These are phyloP conservation scores for Saccharomycopsis hybrid DNA, from an alignment of 1,139 yeast genomes.

Conservation along the genomic window DNA sequence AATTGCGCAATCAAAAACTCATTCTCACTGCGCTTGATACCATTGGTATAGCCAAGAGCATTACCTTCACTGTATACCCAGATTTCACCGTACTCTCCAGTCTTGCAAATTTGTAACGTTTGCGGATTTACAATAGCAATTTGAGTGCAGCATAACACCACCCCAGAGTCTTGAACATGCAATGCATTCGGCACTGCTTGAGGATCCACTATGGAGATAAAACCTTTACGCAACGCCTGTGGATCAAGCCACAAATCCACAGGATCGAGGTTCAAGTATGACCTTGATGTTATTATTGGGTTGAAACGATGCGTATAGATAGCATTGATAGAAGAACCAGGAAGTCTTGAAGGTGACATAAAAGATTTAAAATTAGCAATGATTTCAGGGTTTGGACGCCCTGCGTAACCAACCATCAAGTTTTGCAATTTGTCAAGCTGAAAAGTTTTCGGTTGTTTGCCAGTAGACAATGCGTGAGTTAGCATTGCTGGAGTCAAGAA, in stretches of 20 bases:
- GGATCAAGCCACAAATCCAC: conserved; percentile 85
- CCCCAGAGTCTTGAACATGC: conserved; percentile 88
- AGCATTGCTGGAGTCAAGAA: conserved; percentile 84
- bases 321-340: conserved; percentile 65
- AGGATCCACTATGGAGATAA: conserved; percentile 73
- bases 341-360: conserved; percentile 60
- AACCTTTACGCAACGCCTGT: conserved; percentile 81
- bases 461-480: conserved; percentile 50
- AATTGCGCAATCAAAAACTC: conserved; percentile 54
- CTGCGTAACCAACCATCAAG: conserved; percentile 75
- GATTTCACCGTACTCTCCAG: conserved; percentile 96
- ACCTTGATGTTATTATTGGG: conserved; percentile 79
- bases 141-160: conserved; percentile 92
- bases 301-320: conserved; percentile 76
- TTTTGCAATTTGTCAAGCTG: conserved; percentile 64
- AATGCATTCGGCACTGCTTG: conserved; percentile 60
- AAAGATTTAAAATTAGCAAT: conserved; percentile 55
- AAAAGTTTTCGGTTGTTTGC: conserved; percentile 26
- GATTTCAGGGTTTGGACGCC: conserved; percentile 62
- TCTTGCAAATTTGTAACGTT: conserved; percentile 66
- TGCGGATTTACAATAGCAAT: conserved; percentile 95
- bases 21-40: conserved; percentile 31
- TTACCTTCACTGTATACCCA: conserved; percentile 94
- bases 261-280: conserved; percentile 85
- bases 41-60: conserved; percentile 54